A percentile compares a stretch with the other conserved stretches of the same genome.
These are phyloP conservation scores for Hanseniaspora uvarum DNA, from an alignment of 1,139 yeast genomes.

Conservation along the genomic window DNA sequence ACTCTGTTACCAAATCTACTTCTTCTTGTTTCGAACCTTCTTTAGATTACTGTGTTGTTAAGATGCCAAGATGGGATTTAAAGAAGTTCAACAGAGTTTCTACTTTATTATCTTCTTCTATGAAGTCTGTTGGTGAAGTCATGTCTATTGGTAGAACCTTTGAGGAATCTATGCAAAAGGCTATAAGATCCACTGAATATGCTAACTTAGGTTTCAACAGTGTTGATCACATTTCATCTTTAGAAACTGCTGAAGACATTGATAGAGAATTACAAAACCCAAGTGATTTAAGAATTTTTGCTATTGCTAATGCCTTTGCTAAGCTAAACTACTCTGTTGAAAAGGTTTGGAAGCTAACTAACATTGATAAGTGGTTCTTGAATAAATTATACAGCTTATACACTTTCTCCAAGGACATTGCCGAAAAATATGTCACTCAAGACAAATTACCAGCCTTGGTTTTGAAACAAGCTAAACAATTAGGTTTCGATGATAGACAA, in stretches of 20 bases:
- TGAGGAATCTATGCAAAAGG: slow-evolving; percentile 97
- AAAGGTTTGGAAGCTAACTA: slow-evolving; percentile 82
- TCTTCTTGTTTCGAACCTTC: slow-evolving; percentile 98
- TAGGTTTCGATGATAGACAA: slow-evolving; percentile 96
- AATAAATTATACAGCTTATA: slow-evolving; percentile 70
- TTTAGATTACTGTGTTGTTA: slow-evolving; percentile 90
- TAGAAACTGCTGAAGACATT: slow-evolving; percentile 54
- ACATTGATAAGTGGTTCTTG: slow-evolving; percentile 95
- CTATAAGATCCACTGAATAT: slow-evolving; percentile 91
- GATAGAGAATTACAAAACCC: slow-evolving; percentile 90
- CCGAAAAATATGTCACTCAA: slow-evolving; percentile 46
- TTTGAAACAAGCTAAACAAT: slow-evolving; percentile 83
- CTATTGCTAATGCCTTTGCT: slow-evolving; percentile 84
- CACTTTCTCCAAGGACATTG: slow-evolving; percentile 52
- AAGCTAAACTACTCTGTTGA: slow-evolving; percentile 77
- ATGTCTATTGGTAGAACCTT: slow-evolving; percentile 97
- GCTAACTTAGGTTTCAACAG: slow-evolving; percentile 88
- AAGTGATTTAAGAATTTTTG: slow-evolving; percentile 91
- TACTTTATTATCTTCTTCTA: slow-evolving; percentile 76
- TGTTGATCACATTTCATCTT: slow-evolving; percentile 47
- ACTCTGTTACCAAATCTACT: slow-evolving; percentile 88
- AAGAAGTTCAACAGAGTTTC: slow-evolving; percentile 92
- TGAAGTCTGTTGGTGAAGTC: slow-evolving; percentile 99
- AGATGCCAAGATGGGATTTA: slow-evolving; percentile 99
- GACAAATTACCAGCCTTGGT: slow-evolving; percentile 51